Evolutionary conservation across 208 protist species (phyloP).

Genomic region (Hexamita inflata): DNA sequence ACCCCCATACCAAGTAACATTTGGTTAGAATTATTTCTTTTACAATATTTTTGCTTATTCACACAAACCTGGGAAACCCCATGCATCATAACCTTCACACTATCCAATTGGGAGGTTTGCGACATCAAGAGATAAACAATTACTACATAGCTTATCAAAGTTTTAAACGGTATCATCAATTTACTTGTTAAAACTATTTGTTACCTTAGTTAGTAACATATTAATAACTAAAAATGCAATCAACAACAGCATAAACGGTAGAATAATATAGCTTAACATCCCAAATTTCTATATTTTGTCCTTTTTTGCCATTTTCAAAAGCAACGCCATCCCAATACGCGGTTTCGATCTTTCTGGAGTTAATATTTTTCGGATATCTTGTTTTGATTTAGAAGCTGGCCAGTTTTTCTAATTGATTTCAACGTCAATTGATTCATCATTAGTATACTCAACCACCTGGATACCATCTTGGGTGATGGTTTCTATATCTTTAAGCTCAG

Average conservation of each 20-base stretch:
- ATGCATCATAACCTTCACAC: constrained; percentile 4
- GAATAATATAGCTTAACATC: not conserved
- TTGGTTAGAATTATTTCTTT: too few relatives aligned
- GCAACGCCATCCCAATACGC: not conserved
- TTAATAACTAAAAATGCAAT: not conserved
- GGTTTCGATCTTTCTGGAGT: not conserved
- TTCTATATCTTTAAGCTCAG: too few relatives aligned
- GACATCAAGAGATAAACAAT: not conserved
- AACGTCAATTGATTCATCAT: too few relatives aligned
- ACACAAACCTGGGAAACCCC: not conserved
- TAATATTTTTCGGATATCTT: not conserved
- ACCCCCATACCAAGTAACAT: too few relatives aligned
- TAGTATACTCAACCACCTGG: too few relatives aligned
- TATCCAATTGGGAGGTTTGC: not conserved
- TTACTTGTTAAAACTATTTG: not conserved
- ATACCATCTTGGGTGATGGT: too few relatives aligned
- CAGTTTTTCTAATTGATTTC: too few relatives aligned
- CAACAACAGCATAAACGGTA: constrained; percentile 1
- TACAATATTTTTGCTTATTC: not conserved
- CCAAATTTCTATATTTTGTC: not conserved
- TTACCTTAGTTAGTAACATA: not conserved
- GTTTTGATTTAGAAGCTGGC: too few relatives aligned
- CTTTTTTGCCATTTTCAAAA: not conserved
- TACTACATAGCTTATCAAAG: not conserved
- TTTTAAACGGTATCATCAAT: not conserved